Evolutionary conservation across 2,329 filamentous ascomycete genomes (phyloP).

Genomic region (Cordyceps sp.): DNA sequence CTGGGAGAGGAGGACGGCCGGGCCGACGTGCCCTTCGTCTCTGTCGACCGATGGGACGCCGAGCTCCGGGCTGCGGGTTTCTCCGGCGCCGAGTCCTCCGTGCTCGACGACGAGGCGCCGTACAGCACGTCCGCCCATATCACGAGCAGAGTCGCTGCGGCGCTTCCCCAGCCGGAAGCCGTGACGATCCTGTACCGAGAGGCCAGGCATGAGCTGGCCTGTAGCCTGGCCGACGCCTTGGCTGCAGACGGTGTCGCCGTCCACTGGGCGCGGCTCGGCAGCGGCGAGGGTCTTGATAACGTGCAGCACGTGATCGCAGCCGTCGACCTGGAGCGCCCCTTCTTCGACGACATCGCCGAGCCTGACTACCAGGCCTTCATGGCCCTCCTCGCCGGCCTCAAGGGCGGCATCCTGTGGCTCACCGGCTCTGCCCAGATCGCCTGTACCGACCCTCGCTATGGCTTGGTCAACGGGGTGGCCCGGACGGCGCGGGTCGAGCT

Average conservation of each 20-base stretch:
- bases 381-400: constrained; percentile 4
- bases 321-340: constrained; percentile 6
- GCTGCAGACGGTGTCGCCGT: constrained; percentile 1
- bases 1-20: constrained; percentile 11
- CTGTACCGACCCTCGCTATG: constrained; percentile 2
- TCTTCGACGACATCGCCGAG: constrained; percentile 3
- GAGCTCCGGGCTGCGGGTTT: constrained; percentile 11
- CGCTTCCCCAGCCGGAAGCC: background rate
- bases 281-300: background rate
- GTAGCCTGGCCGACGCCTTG: background rate
- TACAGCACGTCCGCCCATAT: background rate
- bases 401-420: constrained; percentile 3
- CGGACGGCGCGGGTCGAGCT: constrained; percentile 3
- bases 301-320: constrained; percentile 4
- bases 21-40: constrained; percentile 9
- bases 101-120: background rate
- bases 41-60: constrained; percentile 7
- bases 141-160: background rate
- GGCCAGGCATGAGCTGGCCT: background rate
- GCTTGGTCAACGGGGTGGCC: constrained; percentile 1
- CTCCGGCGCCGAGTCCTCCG: constrained; percentile 4
- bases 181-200: background rate
- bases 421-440: constrained; percentile 2
- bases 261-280: constrained; percentile 1
- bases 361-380: constrained; percentile 4